Percentiles rank a stretch among this genome's conserved stretches.
phyloP scores from a whole-genome alignment of 129 eudicot genomes.

The Daucus carota region DH1_v3.0 NC_030384.2:46288501-46289000 shows the following conservation, averaged over 20 bases:
- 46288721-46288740: conserved; percentile 14
- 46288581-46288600: conserved; percentile 19
- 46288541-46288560: conserved; percentile 47
- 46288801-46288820: conserved; percentile 24
- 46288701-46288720: conserved; percentile 46
- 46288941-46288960: conserved; percentile 27
- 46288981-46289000: conserved; percentile 37
- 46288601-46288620: conserved; percentile 22
- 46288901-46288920: conserved; percentile 24
- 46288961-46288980: conserved; percentile 36
- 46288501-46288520: not conserved
- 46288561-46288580: conserved; percentile 29
- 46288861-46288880: not conserved
- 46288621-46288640: conserved; percentile 19
- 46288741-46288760: conserved; percentile 19
- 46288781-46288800: not conserved
- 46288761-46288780: not conserved
- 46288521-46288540: conserved; percentile 16
- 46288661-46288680: too few species aligned
- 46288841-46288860: not conserved
- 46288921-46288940: conserved; percentile 40
- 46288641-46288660: too few species aligned
- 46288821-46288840: conserved; percentile 24
- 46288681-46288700: conserved; percentile 26
- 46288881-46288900: conserved; percentile 26